phyloP scores from a whole-genome alignment of 2,329 filamentous ascomycete species.

The Scedosporium minutisporum region DNA sequence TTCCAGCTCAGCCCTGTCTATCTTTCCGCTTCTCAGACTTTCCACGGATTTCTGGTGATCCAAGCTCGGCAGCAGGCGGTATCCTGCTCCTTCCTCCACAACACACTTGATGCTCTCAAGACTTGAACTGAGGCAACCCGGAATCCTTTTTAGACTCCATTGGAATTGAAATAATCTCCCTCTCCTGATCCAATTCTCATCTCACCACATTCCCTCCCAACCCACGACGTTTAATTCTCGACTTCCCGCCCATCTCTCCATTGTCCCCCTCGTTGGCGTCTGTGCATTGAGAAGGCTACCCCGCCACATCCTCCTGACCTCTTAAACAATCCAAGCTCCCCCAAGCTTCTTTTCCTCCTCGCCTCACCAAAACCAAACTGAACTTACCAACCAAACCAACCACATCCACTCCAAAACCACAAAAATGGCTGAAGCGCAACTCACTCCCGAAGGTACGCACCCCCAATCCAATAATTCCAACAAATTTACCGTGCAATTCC shows the following conservation, averaged over 20 bases:
- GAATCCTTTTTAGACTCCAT: background rate
- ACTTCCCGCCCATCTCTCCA: background rate
- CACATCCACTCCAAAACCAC: conserved; percentile 7
- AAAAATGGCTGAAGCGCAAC: conserved; percentile 18
- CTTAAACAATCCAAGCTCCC: background rate
- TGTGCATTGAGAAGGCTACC: background rate
- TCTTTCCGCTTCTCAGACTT: conserved; percentile 35
- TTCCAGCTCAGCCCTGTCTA: conserved; percentile 16
- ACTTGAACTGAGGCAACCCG: too few relatives aligned
- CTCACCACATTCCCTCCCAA: background rate
- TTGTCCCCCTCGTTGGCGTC: background rate
- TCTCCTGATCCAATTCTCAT: background rate
- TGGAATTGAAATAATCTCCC: background rate
- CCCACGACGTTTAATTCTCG: background rate
- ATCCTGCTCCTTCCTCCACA: background rate
- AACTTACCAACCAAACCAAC: conserved; percentile 12
- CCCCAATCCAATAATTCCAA: background rate
- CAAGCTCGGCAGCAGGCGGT: background rate
- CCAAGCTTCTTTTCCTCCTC: conserved; percentile 2
- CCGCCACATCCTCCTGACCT: conserved; percentile 1
- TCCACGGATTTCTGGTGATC: conserved; percentile 18
- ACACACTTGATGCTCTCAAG: background rate
- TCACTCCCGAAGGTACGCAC: conserved; percentile 28
- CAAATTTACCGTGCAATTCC: background rate
- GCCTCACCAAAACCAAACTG: conserved; percentile 10